These are phyloP conservation scores for Rhododendron vialii DNA, from an alignment of 148 eudicot species.

Conservation along the genomic window DNA sequence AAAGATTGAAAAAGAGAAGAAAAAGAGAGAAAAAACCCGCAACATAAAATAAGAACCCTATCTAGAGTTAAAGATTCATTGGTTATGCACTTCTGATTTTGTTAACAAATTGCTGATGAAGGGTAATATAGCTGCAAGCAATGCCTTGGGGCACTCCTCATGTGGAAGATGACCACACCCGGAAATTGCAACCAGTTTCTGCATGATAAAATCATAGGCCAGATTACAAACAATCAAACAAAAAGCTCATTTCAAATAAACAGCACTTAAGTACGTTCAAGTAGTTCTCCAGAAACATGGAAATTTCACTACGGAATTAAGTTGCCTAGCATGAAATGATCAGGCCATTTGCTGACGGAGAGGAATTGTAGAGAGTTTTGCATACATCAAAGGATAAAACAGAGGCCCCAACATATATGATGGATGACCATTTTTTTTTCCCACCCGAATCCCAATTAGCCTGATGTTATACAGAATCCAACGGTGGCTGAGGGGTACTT, in stretches of 20 bases:
- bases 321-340: neutral
- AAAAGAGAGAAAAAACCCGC: neutral
- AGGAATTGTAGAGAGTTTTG: neutral
- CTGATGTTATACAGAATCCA: neutral
- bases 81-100: constrained; percentile 29
- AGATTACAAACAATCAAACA: constrained; percentile 1
- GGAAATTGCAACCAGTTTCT: constrained; percentile 92
- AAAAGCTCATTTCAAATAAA: neutral
- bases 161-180: constrained; percentile 99
- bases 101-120: constrained; percentile 58
- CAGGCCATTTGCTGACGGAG: neutral
- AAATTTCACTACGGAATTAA: neutral
- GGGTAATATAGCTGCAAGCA: constrained; percentile 81
- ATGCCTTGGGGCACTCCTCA: constrained; percentile 94
- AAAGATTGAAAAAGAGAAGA: neutral
- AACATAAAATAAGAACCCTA: constrained; percentile 7
- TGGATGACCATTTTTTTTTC: neutral
- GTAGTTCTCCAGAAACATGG: neutral
- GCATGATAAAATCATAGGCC: constrained; percentile 23
- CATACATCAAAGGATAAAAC: neutral
- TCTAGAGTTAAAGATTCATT: constrained; percentile 13
- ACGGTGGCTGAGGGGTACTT: constrained; percentile 27
- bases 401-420: neutral
- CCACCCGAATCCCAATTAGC: neutral
- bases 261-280: neutral